These are phyloP conservation scores for Pythium monospermum DNA, from an alignment of 352 stramenopile species.

Conservation along the genomic window DNA sequence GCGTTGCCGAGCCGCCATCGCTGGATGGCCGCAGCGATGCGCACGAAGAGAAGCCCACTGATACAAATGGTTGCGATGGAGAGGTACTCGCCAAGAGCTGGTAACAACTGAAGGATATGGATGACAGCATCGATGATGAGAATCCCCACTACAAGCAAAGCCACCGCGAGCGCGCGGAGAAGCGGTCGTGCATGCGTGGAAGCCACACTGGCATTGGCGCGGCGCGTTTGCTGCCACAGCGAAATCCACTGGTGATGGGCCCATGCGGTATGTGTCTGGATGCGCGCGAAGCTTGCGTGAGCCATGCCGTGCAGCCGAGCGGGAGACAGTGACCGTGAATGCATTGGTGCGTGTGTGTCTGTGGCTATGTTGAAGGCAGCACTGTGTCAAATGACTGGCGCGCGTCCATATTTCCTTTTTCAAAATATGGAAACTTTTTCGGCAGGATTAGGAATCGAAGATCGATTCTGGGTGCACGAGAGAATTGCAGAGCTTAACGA, in stretches of 20 bases:
- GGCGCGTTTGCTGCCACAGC: not conserved
- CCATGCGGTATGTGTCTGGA: too few relatives aligned
- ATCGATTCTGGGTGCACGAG: too few relatives aligned
- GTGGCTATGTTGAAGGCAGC: not conserved
- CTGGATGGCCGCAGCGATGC: not conserved
- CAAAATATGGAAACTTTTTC: conserved; percentile 8
- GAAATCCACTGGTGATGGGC: not conserved
- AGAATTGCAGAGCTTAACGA: not conserved
- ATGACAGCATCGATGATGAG: not conserved
- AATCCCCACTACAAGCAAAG: not conserved
- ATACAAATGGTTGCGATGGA: conserved; percentile 31
- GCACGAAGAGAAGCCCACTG: conserved; percentile 45
- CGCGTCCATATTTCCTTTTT: too few relatives aligned
- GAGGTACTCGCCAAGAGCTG: conserved; percentile 29
- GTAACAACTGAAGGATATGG: not conserved
- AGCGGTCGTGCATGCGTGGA: too few relatives aligned
- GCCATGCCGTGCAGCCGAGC: too few relatives aligned
- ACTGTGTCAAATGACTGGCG: not conserved
- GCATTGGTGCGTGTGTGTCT: not conserved
- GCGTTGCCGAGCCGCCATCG: not conserved
- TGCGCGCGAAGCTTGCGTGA: too few relatives aligned
- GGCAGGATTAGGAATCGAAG: too few relatives aligned
- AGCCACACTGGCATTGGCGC: not conserved
- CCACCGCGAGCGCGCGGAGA: not conserved
- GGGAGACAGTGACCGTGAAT: too few relatives aligned